Evolutionary conservation across 2,329 filamentous ascomycete species (phyloP).

Genomic region (Hypoxylon sp.): DNA sequence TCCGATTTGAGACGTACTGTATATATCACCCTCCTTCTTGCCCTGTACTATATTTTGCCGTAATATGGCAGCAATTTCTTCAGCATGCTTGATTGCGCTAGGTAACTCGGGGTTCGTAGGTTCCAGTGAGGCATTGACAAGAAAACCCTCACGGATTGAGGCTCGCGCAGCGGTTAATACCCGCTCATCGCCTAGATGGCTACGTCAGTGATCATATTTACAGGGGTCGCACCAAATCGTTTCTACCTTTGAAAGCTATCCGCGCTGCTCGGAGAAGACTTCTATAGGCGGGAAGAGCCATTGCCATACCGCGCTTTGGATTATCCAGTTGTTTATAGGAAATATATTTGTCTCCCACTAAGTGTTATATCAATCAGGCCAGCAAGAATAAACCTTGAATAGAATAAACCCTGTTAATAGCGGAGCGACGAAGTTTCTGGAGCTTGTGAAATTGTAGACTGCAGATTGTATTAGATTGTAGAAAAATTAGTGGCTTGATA

Average conservation of each 20-base stretch:
- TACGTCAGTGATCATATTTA: conserved; percentile 1
- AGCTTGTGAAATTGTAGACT: conserved; percentile 16
- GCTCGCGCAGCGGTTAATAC: conserved; percentile 79
- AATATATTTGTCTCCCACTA: background rate
- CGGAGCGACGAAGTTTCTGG: conserved; percentile 1
- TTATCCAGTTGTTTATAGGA: no score
- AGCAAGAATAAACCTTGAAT: background rate
- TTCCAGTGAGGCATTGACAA: conserved; percentile 73
- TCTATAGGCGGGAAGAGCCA: conserved; percentile 79
- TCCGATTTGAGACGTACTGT: conserved; percentile 67
- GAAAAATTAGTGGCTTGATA: conserved; percentile 25
- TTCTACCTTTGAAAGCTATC: conserved; percentile 85
- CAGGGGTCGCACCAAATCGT: conserved; percentile 23
- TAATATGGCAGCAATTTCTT: conserved; percentile 85
- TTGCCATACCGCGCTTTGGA: conserved; percentile 48
- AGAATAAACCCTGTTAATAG: background rate
- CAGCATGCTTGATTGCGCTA: conserved; percentile 81
- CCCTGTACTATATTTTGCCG: conserved; percentile 92
- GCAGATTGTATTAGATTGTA: no score
- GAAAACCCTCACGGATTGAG: conserved; percentile 82
- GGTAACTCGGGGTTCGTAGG: conserved; percentile 71
- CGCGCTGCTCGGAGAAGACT: conserved; percentile 84
- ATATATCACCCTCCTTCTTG: conserved; percentile 67
- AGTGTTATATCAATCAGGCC: background rate
- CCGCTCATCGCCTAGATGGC: conserved; percentile 75